Base-by-base conservation (phyloP, 768 basidiomycete genomes). In the Cystobasidium ongulense region DNA sequence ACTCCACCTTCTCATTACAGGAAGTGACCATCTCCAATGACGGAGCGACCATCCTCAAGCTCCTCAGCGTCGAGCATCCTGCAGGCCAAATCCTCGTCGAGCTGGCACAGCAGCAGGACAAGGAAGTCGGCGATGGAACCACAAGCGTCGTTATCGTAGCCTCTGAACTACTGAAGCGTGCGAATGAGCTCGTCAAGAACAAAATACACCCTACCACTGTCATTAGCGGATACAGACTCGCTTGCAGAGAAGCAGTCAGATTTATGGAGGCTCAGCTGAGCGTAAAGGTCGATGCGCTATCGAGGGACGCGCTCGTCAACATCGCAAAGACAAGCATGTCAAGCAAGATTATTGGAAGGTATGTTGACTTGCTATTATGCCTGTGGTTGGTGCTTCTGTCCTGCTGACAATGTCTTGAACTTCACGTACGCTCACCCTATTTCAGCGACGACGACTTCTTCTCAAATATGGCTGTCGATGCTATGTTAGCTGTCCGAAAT, bases 1-100 rank as follows among this genome's bases (percentile, higher is more conserved):
- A 23, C 1, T 31, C 4, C 17, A 59, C 57, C 8, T 5, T 35
- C 62, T 4, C 13, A 5, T 5, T 4, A 35, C 81, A 95, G 92
- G 96, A 99, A 86, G 94, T 98, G 33, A 98, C 96, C 35, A 98
- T 99, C 81, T 97, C 96, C 59, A 99, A 99, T 82, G 96, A 98
- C 83, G 96, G 96, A 61, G 96, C 96, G 18, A 98, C 96, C n/a
- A 99, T 99, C 78, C 87, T 99, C 43, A 89, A 91, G 27, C 85
- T 98, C 23, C 85, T 98, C 46, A 88, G 92, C 18, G 94, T 99
- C 54, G 92, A 96, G 79, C 92, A 98, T 80, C 96, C 96, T 31
- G 96, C 96, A 2, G 96, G 93, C 25, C 89, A 91, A 76, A 93
- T 99, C 76, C 92, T 99, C 76, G 94, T 98, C 59, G 93, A 97